Conservation (phyloP, 257 asterid species). For the Osmanthus fragrans region DNA sequence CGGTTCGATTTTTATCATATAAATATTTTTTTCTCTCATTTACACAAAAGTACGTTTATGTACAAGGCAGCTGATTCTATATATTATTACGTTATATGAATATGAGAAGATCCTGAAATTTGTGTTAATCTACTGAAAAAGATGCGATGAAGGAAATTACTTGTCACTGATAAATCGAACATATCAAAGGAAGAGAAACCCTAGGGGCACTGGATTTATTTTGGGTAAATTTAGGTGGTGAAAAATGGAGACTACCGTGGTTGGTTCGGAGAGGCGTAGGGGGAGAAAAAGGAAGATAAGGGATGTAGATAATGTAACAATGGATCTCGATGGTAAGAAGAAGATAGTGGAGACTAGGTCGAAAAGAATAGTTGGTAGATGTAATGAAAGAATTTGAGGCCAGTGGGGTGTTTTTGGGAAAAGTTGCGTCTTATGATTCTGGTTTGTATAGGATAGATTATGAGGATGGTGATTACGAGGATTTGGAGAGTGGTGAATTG, state of each 20-base stretch:
- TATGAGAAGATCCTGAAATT: conserved; percentile 12
- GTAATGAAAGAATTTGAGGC: conserved; percentile 69
- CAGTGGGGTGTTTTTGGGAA: conserved; percentile 66
- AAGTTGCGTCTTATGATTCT: conserved; percentile 47
- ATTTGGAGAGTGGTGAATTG: conserved; percentile 55
- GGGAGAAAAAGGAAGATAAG: conserved; percentile 71
- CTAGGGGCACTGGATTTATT: conserved; percentile 27
- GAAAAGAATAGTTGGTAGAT: conserved; percentile 54
- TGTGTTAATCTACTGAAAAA: conserved; percentile 29
- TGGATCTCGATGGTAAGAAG: conserved; percentile 46
- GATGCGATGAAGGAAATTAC: conserved; percentile 21
- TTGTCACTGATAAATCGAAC: conserved; percentile 17
- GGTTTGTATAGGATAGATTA: conserved; percentile 69
- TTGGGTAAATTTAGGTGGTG: conserved; percentile 27
- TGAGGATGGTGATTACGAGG: conserved; percentile 82
- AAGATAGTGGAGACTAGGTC: conserved; percentile 43
- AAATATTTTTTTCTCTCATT: background rate
- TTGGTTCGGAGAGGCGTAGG: conserved; percentile 38
- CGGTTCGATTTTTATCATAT: conserved; percentile 7
- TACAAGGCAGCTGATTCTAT: background rate
- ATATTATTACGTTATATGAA: conserved; percentile 18
- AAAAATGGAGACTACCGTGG: conserved; percentile 47
- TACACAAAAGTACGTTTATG: background rate
- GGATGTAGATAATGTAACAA: conserved; percentile 42
- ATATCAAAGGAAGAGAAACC: conserved; percentile 8